These are phyloP conservation scores for Lachnellula hyalina DNA, from an alignment of 2,329 filamentous ascomycete genomes.

Conservation along the genomic window DNA sequence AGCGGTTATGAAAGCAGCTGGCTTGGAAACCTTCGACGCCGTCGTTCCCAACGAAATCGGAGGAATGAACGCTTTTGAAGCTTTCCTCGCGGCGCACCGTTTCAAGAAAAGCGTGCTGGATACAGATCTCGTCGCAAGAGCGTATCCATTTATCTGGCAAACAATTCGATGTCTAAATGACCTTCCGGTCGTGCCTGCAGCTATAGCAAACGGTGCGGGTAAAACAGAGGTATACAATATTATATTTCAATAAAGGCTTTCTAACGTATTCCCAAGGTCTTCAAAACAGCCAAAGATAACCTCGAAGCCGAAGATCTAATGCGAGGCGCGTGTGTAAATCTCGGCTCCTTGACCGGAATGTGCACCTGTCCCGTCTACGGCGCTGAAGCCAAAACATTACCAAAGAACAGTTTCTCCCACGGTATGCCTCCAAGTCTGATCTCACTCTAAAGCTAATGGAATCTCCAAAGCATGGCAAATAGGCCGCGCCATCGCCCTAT, in stretches of 20 bases:
- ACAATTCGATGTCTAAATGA: constrained; percentile 28
- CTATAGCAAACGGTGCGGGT: constrained; percentile 23
- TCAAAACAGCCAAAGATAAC: constrained; percentile 18
- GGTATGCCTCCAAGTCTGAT: constrained; percentile 9
- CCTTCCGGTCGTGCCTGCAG: constrained; percentile 24
- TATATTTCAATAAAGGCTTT: not conserved
- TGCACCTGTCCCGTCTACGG: constrained; percentile 25
- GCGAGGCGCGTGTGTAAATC: constrained; percentile 24
- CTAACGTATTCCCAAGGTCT: constrained; percentile 12
- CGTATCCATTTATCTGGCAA: constrained; percentile 29
- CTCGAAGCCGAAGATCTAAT: constrained; percentile 25
- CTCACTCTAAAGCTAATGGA: not conserved
- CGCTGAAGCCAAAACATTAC: constrained; percentile 25
- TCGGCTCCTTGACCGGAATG: constrained; percentile 27
- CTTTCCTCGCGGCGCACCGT: constrained; percentile 24
- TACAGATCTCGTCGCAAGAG: constrained; percentile 29
- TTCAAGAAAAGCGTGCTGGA: constrained; percentile 25
- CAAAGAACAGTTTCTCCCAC: constrained; percentile 28
- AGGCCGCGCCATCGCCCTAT: constrained; percentile 50
- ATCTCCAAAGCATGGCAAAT: constrained; percentile 42
- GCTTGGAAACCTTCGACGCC: constrained; percentile 35
- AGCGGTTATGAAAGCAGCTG: constrained; percentile 19
- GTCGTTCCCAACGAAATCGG: constrained; percentile 62
- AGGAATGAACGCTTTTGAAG: constrained; percentile 50
- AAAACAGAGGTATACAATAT: constrained; percentile 12